These are phyloP conservation scores for Fistulinella prunicolor DNA, from an alignment of 768 basidiomycete genomes.

Conservation along the genomic window DNA sequence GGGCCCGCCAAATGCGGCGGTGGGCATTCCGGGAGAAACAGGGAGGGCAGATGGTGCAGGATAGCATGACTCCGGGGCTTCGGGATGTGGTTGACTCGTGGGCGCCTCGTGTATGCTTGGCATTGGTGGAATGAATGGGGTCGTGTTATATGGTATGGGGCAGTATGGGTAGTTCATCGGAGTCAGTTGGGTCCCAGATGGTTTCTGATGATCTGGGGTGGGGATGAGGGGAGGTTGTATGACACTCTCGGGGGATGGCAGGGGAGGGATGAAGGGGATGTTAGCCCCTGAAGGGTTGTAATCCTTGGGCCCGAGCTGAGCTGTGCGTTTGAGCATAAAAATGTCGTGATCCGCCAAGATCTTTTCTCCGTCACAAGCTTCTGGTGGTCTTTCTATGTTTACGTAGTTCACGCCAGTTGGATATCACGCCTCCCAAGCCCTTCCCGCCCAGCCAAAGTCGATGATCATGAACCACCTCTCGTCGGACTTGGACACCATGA, in stretches of 20 bases:
- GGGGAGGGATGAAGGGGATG: constrained; percentile 42
- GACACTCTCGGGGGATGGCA: constrained; percentile 32
- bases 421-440: constrained; percentile 18
- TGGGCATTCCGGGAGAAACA: constrained; percentile 14
- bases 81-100: constrained; percentile 17
- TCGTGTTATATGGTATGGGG: constrained; percentile 38
- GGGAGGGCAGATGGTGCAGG: constrained; percentile 31
- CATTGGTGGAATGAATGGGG: constrained; percentile 38
- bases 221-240: constrained; percentile 38
- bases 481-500: constrained; percentile 9
- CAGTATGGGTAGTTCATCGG: constrained; percentile 40
- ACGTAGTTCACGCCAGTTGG: constrained; percentile 10
- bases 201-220: constrained; percentile 24
- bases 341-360: neutral
- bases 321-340: neutral
- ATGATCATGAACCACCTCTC: constrained; percentile 15
- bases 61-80: constrained; percentile 33
- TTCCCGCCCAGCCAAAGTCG: constrained; percentile 33
- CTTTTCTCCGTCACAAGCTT: neutral
- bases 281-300: constrained; percentile 28
- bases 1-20: constrained; percentile 7
- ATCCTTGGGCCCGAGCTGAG: too few species aligned
- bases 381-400: neutral
- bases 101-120: constrained; percentile 27
- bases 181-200: constrained; percentile 26